phyloP scores from a whole-genome alignment of 331 rosid genomes.

The Prunus yedoensis region DNA sequence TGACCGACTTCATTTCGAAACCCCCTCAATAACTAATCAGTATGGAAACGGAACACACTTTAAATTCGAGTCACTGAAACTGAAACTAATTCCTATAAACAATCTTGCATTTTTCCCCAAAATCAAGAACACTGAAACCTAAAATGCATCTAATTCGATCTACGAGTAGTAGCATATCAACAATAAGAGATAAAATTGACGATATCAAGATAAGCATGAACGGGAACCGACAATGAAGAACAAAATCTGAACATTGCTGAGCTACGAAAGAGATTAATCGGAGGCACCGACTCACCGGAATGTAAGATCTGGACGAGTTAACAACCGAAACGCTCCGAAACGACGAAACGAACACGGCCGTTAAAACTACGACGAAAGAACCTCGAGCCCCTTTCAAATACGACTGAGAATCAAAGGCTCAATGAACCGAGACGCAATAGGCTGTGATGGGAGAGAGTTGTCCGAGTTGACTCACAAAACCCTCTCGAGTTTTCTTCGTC shows the following conservation, averaged over 20 bases:
- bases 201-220: background rate
- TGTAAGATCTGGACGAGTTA: slow-evolving; percentile 46
- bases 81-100: background rate
- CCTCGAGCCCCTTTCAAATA: background rate
- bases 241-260: slow-evolving; percentile 11
- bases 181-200: background rate
- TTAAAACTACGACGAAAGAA: background rate
- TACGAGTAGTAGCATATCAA: background rate
- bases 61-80: slow-evolving; percentile 5
- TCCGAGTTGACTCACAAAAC: slow-evolving; percentile 50
- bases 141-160: background rate
- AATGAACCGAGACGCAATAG: slow-evolving; percentile 10
- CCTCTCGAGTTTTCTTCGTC: background rate
- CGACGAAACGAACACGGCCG: background rate
- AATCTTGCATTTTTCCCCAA: background rate
- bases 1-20: background rate
- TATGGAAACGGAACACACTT: background rate
- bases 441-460: slow-evolving; percentile 25
- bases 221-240: background rate
- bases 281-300: slow-evolving; percentile 47
- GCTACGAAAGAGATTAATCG: slow-evolving; percentile 5
- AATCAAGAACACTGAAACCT: background rate
- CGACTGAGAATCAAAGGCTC: slow-evolving; percentile 2
- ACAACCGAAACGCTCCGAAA: slow-evolving; percentile 4
- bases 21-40: background rate